phyloP scores from a whole-genome alignment of 164 flowering plant genomes.

The Umbilicus rupestris region DNA sequence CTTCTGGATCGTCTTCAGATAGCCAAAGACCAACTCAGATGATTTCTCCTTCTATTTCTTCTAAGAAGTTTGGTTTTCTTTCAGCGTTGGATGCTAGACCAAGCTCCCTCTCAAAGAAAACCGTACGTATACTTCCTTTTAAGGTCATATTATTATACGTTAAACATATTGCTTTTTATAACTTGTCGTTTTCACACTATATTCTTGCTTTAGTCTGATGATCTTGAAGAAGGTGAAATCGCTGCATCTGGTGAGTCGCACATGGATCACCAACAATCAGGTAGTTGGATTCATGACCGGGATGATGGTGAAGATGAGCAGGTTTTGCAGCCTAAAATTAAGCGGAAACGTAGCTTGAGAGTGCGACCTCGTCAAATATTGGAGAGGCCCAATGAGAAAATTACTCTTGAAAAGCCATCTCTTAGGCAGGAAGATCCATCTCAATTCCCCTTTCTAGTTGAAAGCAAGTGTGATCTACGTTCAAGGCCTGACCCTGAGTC shows the following conservation, averaged over 20 bases:
- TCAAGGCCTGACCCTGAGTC: constrained; percentile 37
- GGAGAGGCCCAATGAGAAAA: constrained; percentile 65
- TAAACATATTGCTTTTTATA: neutral
- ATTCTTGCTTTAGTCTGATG: constrained; percentile 55
- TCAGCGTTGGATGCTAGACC: constrained; percentile 94
- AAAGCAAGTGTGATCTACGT: constrained; percentile 39
- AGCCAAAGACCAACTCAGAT: constrained; percentile 41
- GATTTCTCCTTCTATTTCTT: constrained; percentile 54
- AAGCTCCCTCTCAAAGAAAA: constrained; percentile 54
- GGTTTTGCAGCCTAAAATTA: constrained; percentile 88
- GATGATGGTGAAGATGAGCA: constrained; percentile 97
- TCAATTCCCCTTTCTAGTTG: constrained; percentile 38
- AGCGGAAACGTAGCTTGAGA: constrained; percentile 83
- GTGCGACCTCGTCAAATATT: constrained; percentile 50
- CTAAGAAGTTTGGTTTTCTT: constrained; percentile 86
- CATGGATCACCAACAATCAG: constrained; percentile 82
- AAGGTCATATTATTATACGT: constrained; percentile 1
- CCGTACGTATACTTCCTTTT: constrained; percentile 34
- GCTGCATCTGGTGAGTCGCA: constrained; percentile 84
- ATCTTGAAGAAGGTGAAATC: constrained; percentile 97
- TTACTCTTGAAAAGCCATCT: constrained; percentile 32
- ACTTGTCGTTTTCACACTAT: constrained; percentile 8
- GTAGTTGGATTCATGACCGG: constrained; percentile 90
- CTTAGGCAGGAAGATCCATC: constrained; percentile 48
- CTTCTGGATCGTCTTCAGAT: constrained; percentile 81